phyloP scores from a whole-genome alignment of 202 grass and related monocot genomes.

The Setaria italica region DNA sequence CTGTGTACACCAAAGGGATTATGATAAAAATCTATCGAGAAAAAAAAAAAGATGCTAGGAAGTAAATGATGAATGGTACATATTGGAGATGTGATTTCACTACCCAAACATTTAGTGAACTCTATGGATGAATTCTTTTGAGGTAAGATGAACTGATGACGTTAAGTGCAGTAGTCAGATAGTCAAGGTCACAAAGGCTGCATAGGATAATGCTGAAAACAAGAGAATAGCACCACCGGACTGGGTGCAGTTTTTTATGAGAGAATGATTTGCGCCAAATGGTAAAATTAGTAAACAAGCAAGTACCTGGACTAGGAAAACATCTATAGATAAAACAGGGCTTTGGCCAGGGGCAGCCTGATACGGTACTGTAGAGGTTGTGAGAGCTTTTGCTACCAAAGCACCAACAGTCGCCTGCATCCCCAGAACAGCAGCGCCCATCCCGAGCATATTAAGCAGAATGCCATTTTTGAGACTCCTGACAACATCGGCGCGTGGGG shows the following conservation, averaged over 20 bases:
- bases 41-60: constrained; percentile 2
- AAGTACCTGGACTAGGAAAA: constrained; percentile 94
- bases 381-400: constrained; percentile 92
- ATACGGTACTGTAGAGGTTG: constrained; percentile 80
- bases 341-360: constrained; percentile 68
- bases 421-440: constrained; percentile 85
- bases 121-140: background rate
- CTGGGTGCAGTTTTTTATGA: background rate
- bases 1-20: background rate
- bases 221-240: background rate
- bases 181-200: background rate
- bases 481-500: constrained; percentile 88
- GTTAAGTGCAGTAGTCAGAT: background rate
- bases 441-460: constrained; percentile 79
- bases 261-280: background rate
- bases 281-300: constrained; percentile 4
- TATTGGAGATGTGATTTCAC: background rate
- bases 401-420: constrained; percentile 95
- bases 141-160: background rate
- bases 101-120: background rate
- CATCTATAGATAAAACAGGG: constrained; percentile 88
- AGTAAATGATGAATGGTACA: background rate
- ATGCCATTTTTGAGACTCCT: constrained; percentile 91
- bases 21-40: background rate
- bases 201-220: background rate